A percentile compares a stretch with the other conserved stretches of the same genome.
phyloP scores from a whole-genome alignment of 208 protist genomes.

The Leishmania amazonensis region DNA sequence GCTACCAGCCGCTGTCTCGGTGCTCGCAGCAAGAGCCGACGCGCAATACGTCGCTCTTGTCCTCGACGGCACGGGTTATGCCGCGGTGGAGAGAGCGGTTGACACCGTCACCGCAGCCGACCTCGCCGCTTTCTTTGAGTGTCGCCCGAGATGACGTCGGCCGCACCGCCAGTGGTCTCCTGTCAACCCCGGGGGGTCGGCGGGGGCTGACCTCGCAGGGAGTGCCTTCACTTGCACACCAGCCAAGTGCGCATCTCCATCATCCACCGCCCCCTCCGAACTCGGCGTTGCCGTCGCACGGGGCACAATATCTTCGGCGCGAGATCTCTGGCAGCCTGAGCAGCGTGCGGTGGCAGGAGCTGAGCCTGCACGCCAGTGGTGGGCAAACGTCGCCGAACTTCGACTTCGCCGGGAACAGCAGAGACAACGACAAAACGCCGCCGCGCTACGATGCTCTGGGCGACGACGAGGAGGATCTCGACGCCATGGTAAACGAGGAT shows the following conservation, averaged over 20 bases:
- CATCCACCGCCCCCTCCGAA: neutral
- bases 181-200: neutral
- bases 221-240: constrained; percentile 1
- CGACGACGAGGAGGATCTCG: neutral
- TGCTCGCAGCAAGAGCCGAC: neutral
- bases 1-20: neutral
- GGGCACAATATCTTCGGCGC: constrained; percentile 1
- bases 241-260: neutral
- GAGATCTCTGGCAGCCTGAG: neutral
- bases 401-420: neutral
- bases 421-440: neutral
- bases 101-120: neutral
- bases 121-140: neutral
- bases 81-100: constrained; percentile 14
- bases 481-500: neutral
- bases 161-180: neutral
- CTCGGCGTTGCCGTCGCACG: neutral
- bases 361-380: constrained; percentile 16
- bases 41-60: neutral
- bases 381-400: neutral
- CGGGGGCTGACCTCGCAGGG: constrained; percentile 10
- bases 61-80: constrained; percentile 2
- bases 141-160: neutral
- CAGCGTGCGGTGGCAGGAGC: constrained; percentile 20
- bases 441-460: neutral